Evolutionary conservation across 257 asterid genomes (phyloP).

Genomic region (Scutellaria minor): DNA sequence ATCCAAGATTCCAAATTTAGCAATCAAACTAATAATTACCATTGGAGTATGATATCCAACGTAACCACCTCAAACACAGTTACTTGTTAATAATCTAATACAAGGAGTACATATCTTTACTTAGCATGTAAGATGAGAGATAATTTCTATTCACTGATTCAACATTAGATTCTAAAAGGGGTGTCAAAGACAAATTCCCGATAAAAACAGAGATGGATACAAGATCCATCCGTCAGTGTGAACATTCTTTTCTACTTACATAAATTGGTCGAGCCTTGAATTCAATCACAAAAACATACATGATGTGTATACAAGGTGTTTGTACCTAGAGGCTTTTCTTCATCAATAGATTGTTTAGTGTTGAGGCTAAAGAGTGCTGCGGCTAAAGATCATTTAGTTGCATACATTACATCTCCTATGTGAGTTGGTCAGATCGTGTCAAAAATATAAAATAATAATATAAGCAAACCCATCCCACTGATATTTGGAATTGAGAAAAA

Average conservation of each 20-base stretch:
- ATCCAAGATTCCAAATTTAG: neutral
- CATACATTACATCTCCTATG: neutral
- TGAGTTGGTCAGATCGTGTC: neutral
- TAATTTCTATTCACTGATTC: neutral
- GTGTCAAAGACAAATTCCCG: neutral
- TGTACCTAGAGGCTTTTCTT: neutral
- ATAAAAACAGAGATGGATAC: neutral
- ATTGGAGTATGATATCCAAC: neutral
- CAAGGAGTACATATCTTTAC: neutral
- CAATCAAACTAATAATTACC: neutral
- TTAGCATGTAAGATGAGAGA: neutral
- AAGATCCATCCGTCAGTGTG: neutral
- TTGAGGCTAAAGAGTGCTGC: neutral
- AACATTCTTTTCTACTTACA: neutral
- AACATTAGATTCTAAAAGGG: neutral
- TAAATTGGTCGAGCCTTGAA: neutral
- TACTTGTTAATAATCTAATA: neutral
- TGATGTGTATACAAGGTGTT: neutral
- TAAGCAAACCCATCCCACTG: neutral
- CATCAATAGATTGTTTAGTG: neutral
- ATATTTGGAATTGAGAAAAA: neutral
- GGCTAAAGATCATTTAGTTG: neutral
- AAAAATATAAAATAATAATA: neutral
- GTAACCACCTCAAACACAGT: neutral
- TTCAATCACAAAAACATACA: constrained; percentile 19